phyloP scores from a whole-genome alignment of 148 eudicot genomes.

The Chenopodium quinoa region DNA sequence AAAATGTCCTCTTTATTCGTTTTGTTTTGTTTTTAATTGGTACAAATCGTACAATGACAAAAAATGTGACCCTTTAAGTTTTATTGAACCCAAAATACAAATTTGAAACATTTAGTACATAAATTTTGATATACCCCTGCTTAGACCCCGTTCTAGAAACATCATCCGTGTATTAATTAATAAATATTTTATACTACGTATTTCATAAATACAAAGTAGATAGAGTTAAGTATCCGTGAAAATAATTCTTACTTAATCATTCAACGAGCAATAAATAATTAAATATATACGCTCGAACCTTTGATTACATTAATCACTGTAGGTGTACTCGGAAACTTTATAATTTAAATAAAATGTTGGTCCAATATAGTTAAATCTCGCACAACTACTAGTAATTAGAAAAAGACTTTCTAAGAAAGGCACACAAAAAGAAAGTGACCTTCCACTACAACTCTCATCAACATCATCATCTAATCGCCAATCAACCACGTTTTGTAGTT shows the following conservation, averaged over 20 bases:
- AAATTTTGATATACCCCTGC: background rate
- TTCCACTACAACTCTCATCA: conserved; percentile 22
- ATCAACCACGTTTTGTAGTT: conserved; percentile 32
- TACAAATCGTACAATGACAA: background rate
- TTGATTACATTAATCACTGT: too few species aligned
- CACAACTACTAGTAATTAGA: background rate
- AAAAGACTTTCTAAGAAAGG: conserved; percentile 8
- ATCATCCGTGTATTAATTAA: too few species aligned
- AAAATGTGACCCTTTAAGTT: background rate
- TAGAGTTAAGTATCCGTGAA: too few species aligned
- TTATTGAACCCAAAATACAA: background rate
- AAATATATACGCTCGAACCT: too few species aligned
- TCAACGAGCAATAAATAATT: too few species aligned
- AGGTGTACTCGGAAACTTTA: too few species aligned
- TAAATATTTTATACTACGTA: too few species aligned
- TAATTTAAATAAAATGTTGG: too few species aligned
- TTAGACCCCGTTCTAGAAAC: background rate
- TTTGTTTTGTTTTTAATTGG: background rate
- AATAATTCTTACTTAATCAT: too few species aligned
- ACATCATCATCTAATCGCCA: conserved; percentile 22
- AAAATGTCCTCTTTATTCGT: background rate
- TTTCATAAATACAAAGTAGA: too few species aligned
- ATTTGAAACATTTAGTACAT: background rate
- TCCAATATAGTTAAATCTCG: background rate
- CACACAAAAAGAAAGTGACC: conserved; percentile 29